Evolutionary conservation across 1,284 basidiomycete genomes (phyloP).

Genomic region (Ceratobasidium sp.): DNA sequence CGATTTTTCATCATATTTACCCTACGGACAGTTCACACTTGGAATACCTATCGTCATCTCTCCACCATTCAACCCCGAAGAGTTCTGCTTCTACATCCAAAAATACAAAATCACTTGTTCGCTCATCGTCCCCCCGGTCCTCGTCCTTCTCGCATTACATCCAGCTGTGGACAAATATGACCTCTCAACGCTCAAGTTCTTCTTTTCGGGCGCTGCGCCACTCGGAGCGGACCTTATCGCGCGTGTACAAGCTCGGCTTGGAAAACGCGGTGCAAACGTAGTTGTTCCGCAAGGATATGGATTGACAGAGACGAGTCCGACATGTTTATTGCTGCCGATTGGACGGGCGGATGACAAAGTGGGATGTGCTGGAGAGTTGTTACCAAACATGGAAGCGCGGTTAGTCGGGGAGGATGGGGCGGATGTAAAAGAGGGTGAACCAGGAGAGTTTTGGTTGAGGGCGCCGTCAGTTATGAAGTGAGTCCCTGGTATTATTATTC

Average conservation of each 20-base stretch:
- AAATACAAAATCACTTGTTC: conserved; percentile 73
- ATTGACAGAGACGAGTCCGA: conserved; percentile 74
- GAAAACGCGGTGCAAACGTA: conserved; percentile 58
- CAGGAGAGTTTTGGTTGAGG: conserved; percentile 86
- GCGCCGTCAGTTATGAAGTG: conserved; percentile 87
- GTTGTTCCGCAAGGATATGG: conserved; percentile 72
- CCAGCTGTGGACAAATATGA: conserved; percentile 81
- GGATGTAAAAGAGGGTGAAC: conserved; percentile 65
- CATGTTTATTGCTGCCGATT: conserved; percentile 26
- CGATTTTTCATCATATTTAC: background rate
- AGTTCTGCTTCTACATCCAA: conserved; percentile 76
- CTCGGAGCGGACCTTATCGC: conserved; percentile 74
- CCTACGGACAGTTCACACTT: conserved; percentile 64
- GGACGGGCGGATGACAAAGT: conserved; percentile 58
- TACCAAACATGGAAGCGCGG: conserved; percentile 84
- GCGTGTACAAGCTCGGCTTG: conserved; percentile 63
- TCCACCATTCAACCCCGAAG: conserved; percentile 78
- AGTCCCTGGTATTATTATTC: background rate
- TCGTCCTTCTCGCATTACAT: conserved; percentile 78
- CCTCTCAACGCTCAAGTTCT: conserved; percentile 69
- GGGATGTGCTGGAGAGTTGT: conserved; percentile 77
- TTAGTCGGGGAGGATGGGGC: conserved; percentile 74
- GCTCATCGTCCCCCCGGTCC: conserved; percentile 87
- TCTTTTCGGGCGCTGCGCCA: conserved; percentile 88
- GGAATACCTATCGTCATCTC: conserved; percentile 77